These are phyloP conservation scores for Graphilbum fragrans DNA, from an alignment of 2,329 filamentous ascomycete species.

Conservation along the genomic window DNA sequence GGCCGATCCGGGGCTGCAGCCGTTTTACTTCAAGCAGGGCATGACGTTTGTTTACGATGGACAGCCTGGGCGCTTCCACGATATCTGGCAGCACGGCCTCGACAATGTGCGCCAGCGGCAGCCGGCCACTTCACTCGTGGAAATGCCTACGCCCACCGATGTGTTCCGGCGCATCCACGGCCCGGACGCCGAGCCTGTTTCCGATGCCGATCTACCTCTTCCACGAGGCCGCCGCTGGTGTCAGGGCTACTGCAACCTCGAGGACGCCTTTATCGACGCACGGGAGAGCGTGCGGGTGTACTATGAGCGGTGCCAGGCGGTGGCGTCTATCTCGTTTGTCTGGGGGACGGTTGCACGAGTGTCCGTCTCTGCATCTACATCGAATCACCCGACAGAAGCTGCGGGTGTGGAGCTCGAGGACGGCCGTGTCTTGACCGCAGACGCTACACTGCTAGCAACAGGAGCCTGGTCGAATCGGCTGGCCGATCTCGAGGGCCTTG, in stretches of 20 bases:
- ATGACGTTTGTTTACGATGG: conserved; percentile 14
- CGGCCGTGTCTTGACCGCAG: conserved; percentile 8
- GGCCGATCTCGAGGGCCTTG: conserved; percentile 10
- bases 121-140: background rate
- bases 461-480: conserved; percentile 15
- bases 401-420: conserved; percentile 11
- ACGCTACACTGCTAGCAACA: conserved; percentile 11
- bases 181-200: conserved; percentile 4
- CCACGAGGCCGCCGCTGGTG: conserved; percentile 8
- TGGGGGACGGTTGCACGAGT: conserved; percentile 12
- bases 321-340: conserved; percentile 10
- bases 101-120: background rate
- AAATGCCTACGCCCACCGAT: conserved; percentile 6
- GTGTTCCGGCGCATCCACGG: conserved; percentile 14
- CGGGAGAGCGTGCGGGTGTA: conserved; percentile 12
- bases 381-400: background rate
- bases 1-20: conserved; percentile 10
- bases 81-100: conserved; percentile 8
- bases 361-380: conserved; percentile 7
- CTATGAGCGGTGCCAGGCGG: conserved; percentile 12
- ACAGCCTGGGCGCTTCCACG: conserved; percentile 8
- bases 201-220: background rate
- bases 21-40: conserved; percentile 13
- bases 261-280: conserved; percentile 15
- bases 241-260: conserved; percentile 13